Evolutionary conservation across 1,284 basidiomycete species (phyloP), one percentile per base, ranked within the genome.

Genomic region (Ustilago sp.): DNA sequence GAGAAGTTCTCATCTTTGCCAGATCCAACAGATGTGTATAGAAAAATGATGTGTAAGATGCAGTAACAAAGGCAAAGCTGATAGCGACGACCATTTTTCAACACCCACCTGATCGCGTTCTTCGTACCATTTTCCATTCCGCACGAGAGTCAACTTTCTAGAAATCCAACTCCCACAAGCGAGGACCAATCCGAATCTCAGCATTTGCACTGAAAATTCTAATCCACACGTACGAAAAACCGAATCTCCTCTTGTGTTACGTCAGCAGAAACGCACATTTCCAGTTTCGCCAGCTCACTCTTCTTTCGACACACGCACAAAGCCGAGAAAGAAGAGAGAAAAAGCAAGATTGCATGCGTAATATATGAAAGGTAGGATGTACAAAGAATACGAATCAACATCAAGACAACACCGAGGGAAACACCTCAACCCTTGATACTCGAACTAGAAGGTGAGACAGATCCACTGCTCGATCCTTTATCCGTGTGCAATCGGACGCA

Each of bases 401-500:
- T 6, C 43, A 32, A 39, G 47, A 31, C 23, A 28, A 28, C 23
- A 28, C 23, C 23, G 23, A 28, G 3, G 55, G 13, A 11, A 45
- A 34, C 3, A 50, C 55, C 19, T 72, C 69, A 73, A 2, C 70
- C 60, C 63, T 67, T 63, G 57, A 63, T 62, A 38, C 51, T 57
- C 38, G 69, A 70, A 61, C 61, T 70, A 23, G 74, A 71, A 28
- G 74, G 65, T 17, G 68, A 71, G 41, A 63, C 62, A 31, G 68
- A 65, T 23, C 74, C 66, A 36, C 63, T 66, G 56, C 62, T 64
- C 36, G 57, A 50, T 31, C 68, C 68, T 48, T 63, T 68, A 12
- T 77, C 74, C 35, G 74, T 61, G 45, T 81, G 79, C 47, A 82
- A 59, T n/a, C 79, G 64, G 19, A 84, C 77, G 57, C 74, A 77